Evolutionary conservation across 805 yeast species (phyloP).

Genomic region (Hyphopichia homilentoma): DNA sequence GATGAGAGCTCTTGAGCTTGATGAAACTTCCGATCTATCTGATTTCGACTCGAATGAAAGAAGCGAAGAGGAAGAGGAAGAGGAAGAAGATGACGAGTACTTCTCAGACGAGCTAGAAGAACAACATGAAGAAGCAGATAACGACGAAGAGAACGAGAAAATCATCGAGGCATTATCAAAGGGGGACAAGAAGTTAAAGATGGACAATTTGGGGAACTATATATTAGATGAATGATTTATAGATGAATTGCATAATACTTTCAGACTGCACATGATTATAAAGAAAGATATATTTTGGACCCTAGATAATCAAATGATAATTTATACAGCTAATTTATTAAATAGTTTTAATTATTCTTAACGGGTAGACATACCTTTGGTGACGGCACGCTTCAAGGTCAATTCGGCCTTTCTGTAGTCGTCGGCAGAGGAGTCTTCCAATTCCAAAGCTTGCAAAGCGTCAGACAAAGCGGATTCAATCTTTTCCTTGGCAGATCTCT

Average conservation of each 20-base stretch:
- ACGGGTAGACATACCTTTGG: slow-evolving; percentile 99
- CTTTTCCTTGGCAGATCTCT: slow-evolving; percentile 96
- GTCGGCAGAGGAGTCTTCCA: slow-evolving; percentile 95
- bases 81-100: slow-evolving; percentile 46
- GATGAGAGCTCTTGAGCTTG: slow-evolving; percentile 46
- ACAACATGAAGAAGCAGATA: slow-evolving; percentile 32
- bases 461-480: slow-evolving; percentile 97
- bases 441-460: slow-evolving; percentile 95
- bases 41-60: slow-evolving; percentile 22
- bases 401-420: slow-evolving; percentile 99
- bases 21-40: slow-evolving; percentile 24
- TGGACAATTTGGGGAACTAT: slow-evolving; percentile 82
- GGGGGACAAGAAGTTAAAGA: slow-evolving; percentile 64
- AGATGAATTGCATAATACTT: no score
- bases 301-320: slow-evolving; percentile 5
- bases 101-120: slow-evolving; percentile 28
- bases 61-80: slow-evolving; percentile 27
- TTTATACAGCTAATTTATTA: slow-evolving; percentile 3
- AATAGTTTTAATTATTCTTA: slow-evolving; percentile 37
- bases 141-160: slow-evolving; percentile 44
- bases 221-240: slow-evolving; percentile 61
- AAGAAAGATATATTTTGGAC: slow-evolving; percentile 12
- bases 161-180: slow-evolving; percentile 66
- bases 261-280: no score
- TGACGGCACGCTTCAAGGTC: slow-evolving; percentile 97